Conservation (phyloP, 192 early-diverging fungal species). For the Backusella australiensis region DNA sequence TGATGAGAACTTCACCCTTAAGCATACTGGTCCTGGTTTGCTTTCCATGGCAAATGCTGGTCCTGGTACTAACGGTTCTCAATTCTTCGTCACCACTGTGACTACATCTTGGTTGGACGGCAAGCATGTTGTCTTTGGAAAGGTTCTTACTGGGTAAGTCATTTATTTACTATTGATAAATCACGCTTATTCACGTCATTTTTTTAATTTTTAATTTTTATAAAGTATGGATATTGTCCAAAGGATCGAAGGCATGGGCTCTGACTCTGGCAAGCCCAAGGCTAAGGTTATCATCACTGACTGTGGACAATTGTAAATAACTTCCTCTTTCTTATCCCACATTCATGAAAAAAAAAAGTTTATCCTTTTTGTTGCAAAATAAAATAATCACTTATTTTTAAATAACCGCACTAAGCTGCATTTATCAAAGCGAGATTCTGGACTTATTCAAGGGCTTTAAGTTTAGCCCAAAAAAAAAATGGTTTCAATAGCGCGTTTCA, state of each 20-base stretch:
- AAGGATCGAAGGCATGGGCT: conserved; percentile 68
- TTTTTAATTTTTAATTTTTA: too few species aligned
- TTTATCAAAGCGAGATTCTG: neutral
- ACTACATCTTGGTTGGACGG: conserved; percentile 87
- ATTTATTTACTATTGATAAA: conserved; percentile 15
- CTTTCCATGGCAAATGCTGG: conserved; percentile 83
- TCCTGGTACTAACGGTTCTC: conserved; percentile 79
- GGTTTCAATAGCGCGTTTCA: conserved; percentile 4
- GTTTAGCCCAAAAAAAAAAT: neutral
- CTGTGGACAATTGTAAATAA: conserved; percentile 61
- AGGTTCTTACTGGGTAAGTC: conserved; percentile 67
- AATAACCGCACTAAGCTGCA: neutral
- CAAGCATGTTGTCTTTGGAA: conserved; percentile 94
- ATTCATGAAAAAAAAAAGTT: neutral
- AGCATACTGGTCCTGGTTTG: conserved; percentile 61
- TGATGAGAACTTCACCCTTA: conserved; percentile 82
- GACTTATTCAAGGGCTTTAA: neutral
- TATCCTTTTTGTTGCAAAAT: neutral
- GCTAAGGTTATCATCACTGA: conserved; percentile 56
- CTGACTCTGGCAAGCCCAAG: conserved; percentile 42
- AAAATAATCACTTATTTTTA: neutral
- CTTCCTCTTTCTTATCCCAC: too few species aligned
- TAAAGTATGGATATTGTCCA: conserved; percentile 65
- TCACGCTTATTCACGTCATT: neutral
- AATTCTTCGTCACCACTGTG: conserved; percentile 93